Conservation (phyloP, 202 grass and related monocot species). For the Zizania palustris region DNA sequence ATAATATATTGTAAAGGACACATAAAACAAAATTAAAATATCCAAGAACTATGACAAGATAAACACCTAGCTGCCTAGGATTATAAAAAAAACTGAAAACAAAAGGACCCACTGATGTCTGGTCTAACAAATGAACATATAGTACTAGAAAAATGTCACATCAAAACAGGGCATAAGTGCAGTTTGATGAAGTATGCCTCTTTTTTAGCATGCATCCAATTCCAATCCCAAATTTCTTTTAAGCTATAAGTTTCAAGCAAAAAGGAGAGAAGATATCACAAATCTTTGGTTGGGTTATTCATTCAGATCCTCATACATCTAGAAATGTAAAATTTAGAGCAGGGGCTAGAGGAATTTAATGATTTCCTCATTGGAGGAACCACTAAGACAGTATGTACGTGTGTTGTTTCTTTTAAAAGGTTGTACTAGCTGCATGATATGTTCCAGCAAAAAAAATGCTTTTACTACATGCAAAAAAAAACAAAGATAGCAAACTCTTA, state of each 20-base stretch:
- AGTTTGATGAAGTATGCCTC: neutral
- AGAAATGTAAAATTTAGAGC: neutral
- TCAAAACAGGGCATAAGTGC: neutral
- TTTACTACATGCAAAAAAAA: neutral
- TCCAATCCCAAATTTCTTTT: neutral
- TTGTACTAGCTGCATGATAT: neutral
- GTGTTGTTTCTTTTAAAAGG: neutral
- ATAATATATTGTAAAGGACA: neutral
- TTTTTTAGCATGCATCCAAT: neutral
- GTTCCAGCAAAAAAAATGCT: constrained; percentile 7
- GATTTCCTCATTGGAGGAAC: neutral
- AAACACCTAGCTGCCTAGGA: neutral
- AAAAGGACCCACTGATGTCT: neutral
- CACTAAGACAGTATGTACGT: neutral
- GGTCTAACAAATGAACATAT: neutral
- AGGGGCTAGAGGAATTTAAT: neutral
- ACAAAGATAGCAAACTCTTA: neutral
- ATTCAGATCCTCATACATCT: neutral
- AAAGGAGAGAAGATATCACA: neutral
- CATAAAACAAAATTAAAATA: neutral
- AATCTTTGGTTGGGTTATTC: neutral
- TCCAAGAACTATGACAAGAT: neutral
- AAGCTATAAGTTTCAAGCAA: neutral
- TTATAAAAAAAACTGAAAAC: neutral
- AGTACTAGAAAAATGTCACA: neutral